Percentiles rank a stretch among this genome's conserved stretches.
These are phyloP conservation scores for Trichaptum fuscoviolaceum DNA, from an alignment of 768 basidiomycete genomes.

Conservation along the genomic window DNA sequence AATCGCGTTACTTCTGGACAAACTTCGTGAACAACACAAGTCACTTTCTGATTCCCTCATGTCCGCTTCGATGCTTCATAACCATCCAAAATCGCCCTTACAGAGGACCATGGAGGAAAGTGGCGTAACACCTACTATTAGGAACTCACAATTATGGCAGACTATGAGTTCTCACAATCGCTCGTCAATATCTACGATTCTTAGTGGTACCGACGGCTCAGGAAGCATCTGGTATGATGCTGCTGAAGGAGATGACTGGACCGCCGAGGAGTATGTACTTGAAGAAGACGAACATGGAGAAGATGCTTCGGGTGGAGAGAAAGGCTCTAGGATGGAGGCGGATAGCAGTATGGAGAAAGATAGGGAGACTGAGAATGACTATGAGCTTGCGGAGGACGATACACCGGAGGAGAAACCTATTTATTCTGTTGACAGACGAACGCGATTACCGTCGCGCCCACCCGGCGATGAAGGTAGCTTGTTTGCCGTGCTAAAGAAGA, in stretches of 20 bases:
- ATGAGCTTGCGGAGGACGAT: slow-evolving; percentile 11
- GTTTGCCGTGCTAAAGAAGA: slow-evolving; percentile 80
- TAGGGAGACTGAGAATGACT: slow-evolving; percentile 44
- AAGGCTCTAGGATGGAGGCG: slow-evolving; percentile 33
- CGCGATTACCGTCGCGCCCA: slow-evolving; percentile 52
- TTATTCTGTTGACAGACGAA: slow-evolving; percentile 35
- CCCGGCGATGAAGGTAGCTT: slow-evolving; percentile 77
- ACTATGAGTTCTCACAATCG: slow-evolving; percentile 19
- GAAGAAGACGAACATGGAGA: slow-evolving; percentile 38
- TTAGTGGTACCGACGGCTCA: slow-evolving; percentile 35
- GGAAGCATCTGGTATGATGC: slow-evolving; percentile 77
- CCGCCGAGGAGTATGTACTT: slow-evolving; percentile 66
- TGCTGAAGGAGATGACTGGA: slow-evolving; percentile 46
- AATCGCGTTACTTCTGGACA: not conserved
- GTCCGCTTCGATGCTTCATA: not conserved
- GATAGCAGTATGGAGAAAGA: slow-evolving; percentile 44
- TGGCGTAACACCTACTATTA: slow-evolving; percentile 42
- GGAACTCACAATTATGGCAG: slow-evolving; percentile 27
- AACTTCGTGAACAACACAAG: slow-evolving; percentile 22
- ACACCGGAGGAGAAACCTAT: slow-evolving; percentile 5
- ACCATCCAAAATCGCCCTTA: not conserved
- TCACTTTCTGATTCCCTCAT: not conserved
- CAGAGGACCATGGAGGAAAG: not conserved
- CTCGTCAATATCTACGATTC: slow-evolving; percentile 42
- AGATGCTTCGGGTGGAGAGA: slow-evolving; percentile 22